Evolutionary conservation across 2,329 filamentous ascomycete genomes (phyloP), one percentile per base, ranked within the genome.

Genomic region (Epicoccum nigrum): DNA sequence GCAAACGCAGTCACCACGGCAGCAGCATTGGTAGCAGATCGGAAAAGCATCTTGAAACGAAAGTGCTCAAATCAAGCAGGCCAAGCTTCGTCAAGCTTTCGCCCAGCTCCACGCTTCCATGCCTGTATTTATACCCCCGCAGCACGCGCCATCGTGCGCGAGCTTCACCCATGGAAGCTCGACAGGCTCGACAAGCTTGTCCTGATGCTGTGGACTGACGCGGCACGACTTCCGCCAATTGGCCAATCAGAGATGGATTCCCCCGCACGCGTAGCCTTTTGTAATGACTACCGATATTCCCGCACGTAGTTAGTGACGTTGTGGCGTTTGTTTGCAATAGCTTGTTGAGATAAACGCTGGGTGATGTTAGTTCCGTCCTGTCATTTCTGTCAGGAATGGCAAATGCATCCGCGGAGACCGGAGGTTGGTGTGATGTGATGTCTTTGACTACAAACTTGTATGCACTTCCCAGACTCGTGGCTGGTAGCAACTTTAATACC

Each of bases 61-160:
- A n/a, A n/a, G n/a, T 32, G 34, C 25, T 44, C n/a, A n/a, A 8
- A 30, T 31, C 15, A 28, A 17, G 12, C 48, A 28, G 27, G 50
- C 54, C 53, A 60, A 58, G 56, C 56, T 52, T 51, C 25, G 46
- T 47, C 51, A 63, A 62, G 60, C 60, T 54, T 63, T 54, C 53
- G 56, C 60, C 56, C 51, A 63, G 60, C 43, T 56, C 9, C 17
- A 39, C 43, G 35, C 45, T 37, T 28, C 17, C 41, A 20, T 31
- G 17, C 16, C n/a, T 13, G 6, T 47, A 47, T 47, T 63, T 61
- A 63, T 61, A 58, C 23, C 31, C 48, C 16, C 30, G 25, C 27
- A 30, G 34, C 19, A 30, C 7, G 28, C 49, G 23, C 16, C 39
- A 28, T 39, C 13, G 13, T 7, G 15, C 27, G 30, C 39, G 30